A percentile compares a stretch with the other conserved stretches of the same genome.
Evolutionary conservation across 2,329 filamentous ascomycete species (phyloP).

Genomic region (Aspergillus clavatus): DNA sequence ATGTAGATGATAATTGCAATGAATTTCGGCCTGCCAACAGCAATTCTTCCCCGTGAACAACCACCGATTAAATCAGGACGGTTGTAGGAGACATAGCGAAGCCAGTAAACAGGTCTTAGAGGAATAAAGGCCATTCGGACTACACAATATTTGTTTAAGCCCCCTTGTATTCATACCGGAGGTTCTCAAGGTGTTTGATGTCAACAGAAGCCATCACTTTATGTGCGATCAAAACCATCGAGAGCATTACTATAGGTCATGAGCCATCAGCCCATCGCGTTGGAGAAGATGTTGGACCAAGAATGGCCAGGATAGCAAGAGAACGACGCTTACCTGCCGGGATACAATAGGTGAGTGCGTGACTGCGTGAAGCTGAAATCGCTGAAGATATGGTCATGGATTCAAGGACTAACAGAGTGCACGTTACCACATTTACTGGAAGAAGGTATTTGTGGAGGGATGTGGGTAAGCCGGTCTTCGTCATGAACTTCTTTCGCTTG

Average conservation of each 20-base stretch:
- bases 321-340: constrained; percentile 32
- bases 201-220: constrained; percentile 38
- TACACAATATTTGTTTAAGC: constrained; percentile 20
- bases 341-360: constrained; percentile 31
- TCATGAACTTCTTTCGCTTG: constrained; percentile 28
- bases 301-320: not conserved
- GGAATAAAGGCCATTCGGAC: not conserved
- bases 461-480: constrained; percentile 15
- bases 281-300: constrained; percentile 6
- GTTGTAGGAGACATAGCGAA: no score
- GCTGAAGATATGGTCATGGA: constrained; percentile 18
- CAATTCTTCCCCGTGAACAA: no score
- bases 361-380: constrained; percentile 14
- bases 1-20: no score
- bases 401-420: constrained; percentile 26
- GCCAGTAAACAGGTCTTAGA: no score
- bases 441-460: constrained; percentile 21
- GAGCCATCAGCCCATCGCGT: constrained; percentile 6
- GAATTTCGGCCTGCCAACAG: no score
- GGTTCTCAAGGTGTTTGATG: constrained; percentile 32
- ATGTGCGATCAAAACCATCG: constrained; percentile 28
- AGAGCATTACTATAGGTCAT: constrained; percentile 29
- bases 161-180: constrained; percentile 41
- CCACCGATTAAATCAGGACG: no score
- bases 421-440: constrained; percentile 26